phyloP scores from a whole-genome alignment of 1,284 basidiomycete species.

The Cerrena zonata region DNA sequence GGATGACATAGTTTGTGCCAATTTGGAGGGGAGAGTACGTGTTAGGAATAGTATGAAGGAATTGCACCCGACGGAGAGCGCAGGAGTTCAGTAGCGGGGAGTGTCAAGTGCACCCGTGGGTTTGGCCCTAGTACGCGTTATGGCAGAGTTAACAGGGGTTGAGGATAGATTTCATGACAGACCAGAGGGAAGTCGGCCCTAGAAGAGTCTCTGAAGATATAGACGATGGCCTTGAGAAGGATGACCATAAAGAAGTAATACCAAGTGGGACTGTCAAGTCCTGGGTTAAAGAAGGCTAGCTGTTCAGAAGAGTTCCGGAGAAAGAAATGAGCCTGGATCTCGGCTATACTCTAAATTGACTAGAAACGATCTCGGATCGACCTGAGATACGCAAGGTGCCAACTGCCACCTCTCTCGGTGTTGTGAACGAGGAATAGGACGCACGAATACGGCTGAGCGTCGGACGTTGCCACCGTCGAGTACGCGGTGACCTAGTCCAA shows the following conservation, averaged over 20 bases:
- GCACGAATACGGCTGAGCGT: too few relatives aligned
- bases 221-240: slow-evolving; percentile 6
- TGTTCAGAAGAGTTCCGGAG: not conserved
- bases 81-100: not conserved
- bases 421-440: too few relatives aligned
- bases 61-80: slow-evolving; percentile 6
- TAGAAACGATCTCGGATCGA: not conserved
- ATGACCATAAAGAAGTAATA: slow-evolving; percentile 4
- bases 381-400: too few relatives aligned
- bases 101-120: not conserved
- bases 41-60: not conserved
- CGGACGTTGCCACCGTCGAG: too few relatives aligned
- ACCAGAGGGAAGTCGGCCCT: not conserved
- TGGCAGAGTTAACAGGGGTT: not conserved
- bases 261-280: slow-evolving; percentile 3
- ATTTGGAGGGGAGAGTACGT: too few relatives aligned
- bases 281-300: not conserved
- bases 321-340: not conserved
- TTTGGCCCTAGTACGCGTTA: not conserved
- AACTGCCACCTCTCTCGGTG: too few relatives aligned
- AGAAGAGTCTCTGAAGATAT: not conserved
- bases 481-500: too few relatives aligned
- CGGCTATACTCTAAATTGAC: slow-evolving; percentile 5
- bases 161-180: not conserved
- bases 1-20: slow-evolving; percentile 6